phyloP scores from a whole-genome alignment of 352 stramenopile genomes.

The Globisporangium paddicum region DNA sequence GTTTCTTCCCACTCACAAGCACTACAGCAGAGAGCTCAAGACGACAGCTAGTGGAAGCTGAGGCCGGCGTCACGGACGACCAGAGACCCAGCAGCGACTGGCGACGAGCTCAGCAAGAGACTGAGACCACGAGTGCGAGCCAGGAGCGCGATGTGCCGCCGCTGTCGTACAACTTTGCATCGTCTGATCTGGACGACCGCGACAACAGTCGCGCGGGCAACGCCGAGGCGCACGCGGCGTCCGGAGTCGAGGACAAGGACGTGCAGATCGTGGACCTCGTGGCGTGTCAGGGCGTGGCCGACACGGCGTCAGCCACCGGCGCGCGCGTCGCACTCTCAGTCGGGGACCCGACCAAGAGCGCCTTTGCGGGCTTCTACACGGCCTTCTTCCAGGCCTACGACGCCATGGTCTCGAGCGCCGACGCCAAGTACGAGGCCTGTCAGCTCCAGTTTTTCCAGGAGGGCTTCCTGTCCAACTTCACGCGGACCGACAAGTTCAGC shows the following conservation, averaged over 20 bases:
- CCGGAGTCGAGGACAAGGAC: conserved; percentile 25
- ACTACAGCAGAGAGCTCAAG: neutral
- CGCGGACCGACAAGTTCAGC: conserved; percentile 11
- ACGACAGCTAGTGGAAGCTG: conserved; percentile 13
- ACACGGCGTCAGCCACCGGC: conserved; percentile 13
- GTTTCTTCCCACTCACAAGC: neutral
- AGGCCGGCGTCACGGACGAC: neutral
- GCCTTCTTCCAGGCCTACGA: conserved; percentile 59
- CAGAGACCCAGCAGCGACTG: neutral
- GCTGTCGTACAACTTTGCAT: conserved; percentile 23
- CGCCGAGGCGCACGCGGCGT: conserved; percentile 23
- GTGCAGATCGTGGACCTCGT: conserved; percentile 55
- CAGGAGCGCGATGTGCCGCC: conserved; percentile 2
- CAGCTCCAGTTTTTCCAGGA: conserved; percentile 67
- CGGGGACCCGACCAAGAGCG: conserved; percentile 34
- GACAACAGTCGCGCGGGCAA: conserved; percentile 15
- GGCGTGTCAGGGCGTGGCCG: conserved; percentile 22
- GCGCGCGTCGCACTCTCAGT: conserved; percentile 42
- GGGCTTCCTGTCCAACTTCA: conserved; percentile 40
- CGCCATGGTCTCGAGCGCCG: conserved; percentile 43
- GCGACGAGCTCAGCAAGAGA: neutral
- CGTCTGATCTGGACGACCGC: conserved; percentile 9
- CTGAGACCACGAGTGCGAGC: neutral
- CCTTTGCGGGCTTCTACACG: conserved; percentile 49
- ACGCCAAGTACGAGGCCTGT: conserved; percentile 56